Evolutionary conservation across 768 basidiomycete genomes (phyloP).

Genomic region (Amanita muscaria): DNA sequence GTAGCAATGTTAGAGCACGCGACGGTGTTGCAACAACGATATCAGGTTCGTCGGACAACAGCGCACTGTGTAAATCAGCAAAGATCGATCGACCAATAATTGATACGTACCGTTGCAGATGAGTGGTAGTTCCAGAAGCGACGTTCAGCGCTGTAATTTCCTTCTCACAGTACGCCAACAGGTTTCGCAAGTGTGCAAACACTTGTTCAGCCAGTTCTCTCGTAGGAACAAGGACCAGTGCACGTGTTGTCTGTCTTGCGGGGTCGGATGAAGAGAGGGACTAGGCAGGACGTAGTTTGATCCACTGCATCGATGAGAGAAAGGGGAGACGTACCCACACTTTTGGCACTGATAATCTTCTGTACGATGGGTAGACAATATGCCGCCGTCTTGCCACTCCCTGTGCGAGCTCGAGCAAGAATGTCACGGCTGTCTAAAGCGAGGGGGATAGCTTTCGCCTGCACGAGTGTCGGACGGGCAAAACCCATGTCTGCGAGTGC

Average conservation of each 20-base stretch:
- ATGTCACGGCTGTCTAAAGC: conserved; percentile 87
- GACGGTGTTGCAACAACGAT: conserved; percentile 33
- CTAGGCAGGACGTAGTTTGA: conserved; percentile 18
- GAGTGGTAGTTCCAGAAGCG: conserved; percentile 60
- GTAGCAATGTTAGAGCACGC: conserved; percentile 24
- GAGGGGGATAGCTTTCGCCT: conserved; percentile 85
- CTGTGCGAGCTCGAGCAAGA: conserved; percentile 88
- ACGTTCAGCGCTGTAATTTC: conserved; percentile 66
- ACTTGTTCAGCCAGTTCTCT: conserved; percentile 92
- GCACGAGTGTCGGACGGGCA: conserved; percentile 85
- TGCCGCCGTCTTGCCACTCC: conserved; percentile 95
- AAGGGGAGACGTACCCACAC: conserved; percentile 40
- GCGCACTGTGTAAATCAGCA: conserved; percentile 16
- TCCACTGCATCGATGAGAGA: not conserved
- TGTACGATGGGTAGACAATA: conserved; percentile 90
- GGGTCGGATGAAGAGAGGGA: conserved; percentile 30
- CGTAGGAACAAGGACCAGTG: conserved; percentile 80
- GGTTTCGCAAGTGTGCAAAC: conserved; percentile 49
- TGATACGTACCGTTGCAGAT: conserved; percentile 58
- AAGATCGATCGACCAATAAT: not conserved
- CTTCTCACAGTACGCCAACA: conserved; percentile 73
- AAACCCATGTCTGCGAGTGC: conserved; percentile 89
- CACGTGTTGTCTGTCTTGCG: conserved; percentile 54
- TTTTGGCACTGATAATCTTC: conserved; percentile 76
- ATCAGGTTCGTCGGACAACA: conserved; percentile 34